Percentiles rank a stretch among this genome's conserved stretches.
These are phyloP conservation scores for Populus hybrid DNA, from an alignment of 441 rosid genomes.

Conservation along the genomic window DNA sequence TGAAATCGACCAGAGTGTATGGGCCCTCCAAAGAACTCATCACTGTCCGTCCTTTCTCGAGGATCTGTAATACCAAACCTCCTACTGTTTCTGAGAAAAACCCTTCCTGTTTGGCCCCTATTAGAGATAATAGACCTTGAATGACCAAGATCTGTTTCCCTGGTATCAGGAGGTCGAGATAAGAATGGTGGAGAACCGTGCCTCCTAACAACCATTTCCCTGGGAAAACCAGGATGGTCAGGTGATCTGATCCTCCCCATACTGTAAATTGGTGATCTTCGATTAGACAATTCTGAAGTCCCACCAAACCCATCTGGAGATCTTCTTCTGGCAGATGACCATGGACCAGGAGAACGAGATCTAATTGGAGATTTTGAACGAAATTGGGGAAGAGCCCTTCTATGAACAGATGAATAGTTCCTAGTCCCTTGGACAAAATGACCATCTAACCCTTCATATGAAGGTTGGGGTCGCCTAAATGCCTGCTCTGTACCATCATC, in stretches of 20 bases:
- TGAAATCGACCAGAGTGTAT: slow-evolving; percentile 59
- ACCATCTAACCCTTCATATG: slow-evolving; percentile 59
- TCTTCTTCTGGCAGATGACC: slow-evolving; percentile 72
- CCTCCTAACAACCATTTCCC: slow-evolving; percentile 57
- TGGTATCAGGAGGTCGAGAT: slow-evolving; percentile 53
- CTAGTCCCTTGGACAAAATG: slow-evolving; percentile 53
- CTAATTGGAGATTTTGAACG: slow-evolving; percentile 73
- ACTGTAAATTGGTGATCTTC: slow-evolving; percentile 72
- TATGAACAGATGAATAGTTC: slow-evolving; percentile 48
- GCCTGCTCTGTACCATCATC: slow-evolving; percentile 45
- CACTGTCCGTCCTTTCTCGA: slow-evolving; percentile 55
- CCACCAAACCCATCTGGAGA: slow-evolving; percentile 67
- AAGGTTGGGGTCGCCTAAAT: slow-evolving; percentile 43
- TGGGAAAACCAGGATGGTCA: slow-evolving; percentile 54
- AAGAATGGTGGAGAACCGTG: slow-evolving; percentile 63
- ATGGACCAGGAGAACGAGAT: slow-evolving; percentile 65
- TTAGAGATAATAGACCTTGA: slow-evolving; percentile 47
- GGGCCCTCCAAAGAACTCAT: slow-evolving; percentile 57
- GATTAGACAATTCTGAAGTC: slow-evolving; percentile 52
- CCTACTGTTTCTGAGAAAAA: slow-evolving; percentile 53
- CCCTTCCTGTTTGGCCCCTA: slow-evolving; percentile 63
- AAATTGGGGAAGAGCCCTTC: slow-evolving; percentile 46
- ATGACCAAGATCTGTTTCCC: slow-evolving; percentile 58
- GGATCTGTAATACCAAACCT: slow-evolving; percentile 48
- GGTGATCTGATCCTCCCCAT: slow-evolving; percentile 69